Base-by-base conservation (phyloP, 78 protist genomes). In the Monosiga brevicollis region DNA sequence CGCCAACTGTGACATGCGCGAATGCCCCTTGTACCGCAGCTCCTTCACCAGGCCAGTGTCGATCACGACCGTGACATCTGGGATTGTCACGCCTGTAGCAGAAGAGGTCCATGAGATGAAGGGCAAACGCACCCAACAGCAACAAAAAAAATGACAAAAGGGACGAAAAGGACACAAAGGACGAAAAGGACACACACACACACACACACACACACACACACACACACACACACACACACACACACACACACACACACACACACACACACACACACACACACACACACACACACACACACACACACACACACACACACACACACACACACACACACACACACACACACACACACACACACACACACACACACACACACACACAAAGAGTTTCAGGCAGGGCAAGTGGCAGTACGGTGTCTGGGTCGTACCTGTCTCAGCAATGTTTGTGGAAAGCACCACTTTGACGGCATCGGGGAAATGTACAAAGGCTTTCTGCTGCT, bases 1-100 rank as follows among this genome's bases (percentile, higher is more conserved):
- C 24, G 54, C 85, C 25, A 92, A 87, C 39, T 73, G 29, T 34
- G 83, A n/a, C 95, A 92, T 84, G 34, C 49, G 34, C 24, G 26
- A 32, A 23, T 23, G 72, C 3, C 89, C 80, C 37, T 90, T 90
- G 72, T 83, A 89, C 23, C 62, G 81, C 34, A 55, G 80, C 80
- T 89, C 91, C 86, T 92, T 92, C 55, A 77, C 74, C 34, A 84
- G 83, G 43, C 96, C 93, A 10, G 81, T n/a, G 85, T 94, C 96
- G 73, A 94, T 82, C 32, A 94, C 96, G 32, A 62, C 78, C 32
- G 76, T 84, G 6, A 90, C 75, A 40, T 92, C 94, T n/a, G n/a
- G n/a, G n/a, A n/a, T n/a, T n/a, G n/a, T n/a, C n/a, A n/a, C n/a
- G n/a, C n/a, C n/a, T n/a, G n/a, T n/a, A n/a, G n/a, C n/a, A n/a